A percentile compares a stretch with the other conserved stretches of the same genome.
Conservation (phyloP, 108 stramenopile species). For the Pseudonitzschia multiseries region DNA sequence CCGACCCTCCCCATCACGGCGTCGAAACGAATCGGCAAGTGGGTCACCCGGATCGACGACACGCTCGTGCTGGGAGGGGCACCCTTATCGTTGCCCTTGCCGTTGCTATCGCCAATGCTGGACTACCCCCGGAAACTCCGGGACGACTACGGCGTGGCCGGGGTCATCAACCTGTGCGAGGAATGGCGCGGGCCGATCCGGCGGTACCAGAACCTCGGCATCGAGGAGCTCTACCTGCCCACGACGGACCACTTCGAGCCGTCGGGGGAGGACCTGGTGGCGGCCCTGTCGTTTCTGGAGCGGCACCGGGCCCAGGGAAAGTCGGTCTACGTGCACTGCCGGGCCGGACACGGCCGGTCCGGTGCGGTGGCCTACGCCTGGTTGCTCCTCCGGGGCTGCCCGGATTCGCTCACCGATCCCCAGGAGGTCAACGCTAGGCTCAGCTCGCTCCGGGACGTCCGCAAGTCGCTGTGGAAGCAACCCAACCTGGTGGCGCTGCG, state of each 20-base stretch:
- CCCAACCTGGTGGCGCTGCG: constrained; percentile 64
- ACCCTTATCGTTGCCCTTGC: constrained; percentile 77
- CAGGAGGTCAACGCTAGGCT: constrained; percentile 66
- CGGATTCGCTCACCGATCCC: constrained; percentile 51
- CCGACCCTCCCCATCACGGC: constrained; percentile 83
- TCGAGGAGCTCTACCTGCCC: constrained; percentile 68
- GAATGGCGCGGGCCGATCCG: constrained; percentile 69
- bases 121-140: constrained; percentile 58
- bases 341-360: constrained; percentile 83
- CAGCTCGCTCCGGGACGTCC: constrained; percentile 65
- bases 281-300: constrained; percentile 71
- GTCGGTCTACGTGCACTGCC: constrained; percentile 83
- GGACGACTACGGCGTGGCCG: constrained; percentile 56
- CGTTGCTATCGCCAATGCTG: too few species aligned
- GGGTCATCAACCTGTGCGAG: constrained; percentile 85
- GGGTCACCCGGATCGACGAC: constrained; percentile 74
- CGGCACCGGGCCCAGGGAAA: constrained; percentile 54
- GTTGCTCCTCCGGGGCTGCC: constrained; percentile 49
- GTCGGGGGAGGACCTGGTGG: constrained; percentile 58
- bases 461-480: constrained; percentile 69
- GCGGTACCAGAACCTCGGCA: constrained; percentile 68
- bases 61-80: constrained; percentile 82
- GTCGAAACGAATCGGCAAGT: constrained; percentile 64
- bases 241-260: constrained; percentile 89
- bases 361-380: constrained; percentile 84